phyloP scores from a whole-genome alignment of 371 early-diverging fungal species.

The Mucor plumbeus region DNA sequence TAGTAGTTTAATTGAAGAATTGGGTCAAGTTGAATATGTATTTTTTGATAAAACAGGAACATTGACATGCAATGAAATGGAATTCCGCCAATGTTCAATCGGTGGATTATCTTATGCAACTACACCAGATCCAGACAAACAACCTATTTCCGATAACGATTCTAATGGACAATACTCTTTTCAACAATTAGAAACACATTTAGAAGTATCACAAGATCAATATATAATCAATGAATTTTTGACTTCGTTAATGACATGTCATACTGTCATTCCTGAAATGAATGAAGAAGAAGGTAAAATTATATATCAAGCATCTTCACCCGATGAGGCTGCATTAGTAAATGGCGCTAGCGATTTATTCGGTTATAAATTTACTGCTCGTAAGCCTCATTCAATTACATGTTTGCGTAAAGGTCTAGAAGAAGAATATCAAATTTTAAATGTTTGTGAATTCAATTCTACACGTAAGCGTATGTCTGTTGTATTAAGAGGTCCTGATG shows the following conservation, averaged over 20 bases:
- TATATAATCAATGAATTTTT: constrained; percentile 72
- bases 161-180: constrained; percentile 63
- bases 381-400: constrained; percentile 85
- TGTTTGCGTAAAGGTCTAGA: constrained; percentile 68
- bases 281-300: constrained; percentile 54
- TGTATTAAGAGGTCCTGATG: constrained; percentile 85
- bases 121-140: constrained; percentile 66
- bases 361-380: constrained; percentile 76
- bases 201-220: constrained; percentile 54
- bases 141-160: constrained; percentile 34
- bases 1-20: constrained; percentile 91
- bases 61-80: constrained; percentile 96
- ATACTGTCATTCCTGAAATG: constrained; percentile 95
- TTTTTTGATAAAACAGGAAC: constrained; percentile 96
- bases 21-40: constrained; percentile 88
- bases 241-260: constrained; percentile 89
- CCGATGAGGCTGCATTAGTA: constrained; percentile 91
- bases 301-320: constrained; percentile 88
- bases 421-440: constrained; percentile 83
- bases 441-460: constrained; percentile 96
- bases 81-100: constrained; percentile 86
- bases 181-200: constrained; percentile 62
- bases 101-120: constrained; percentile 77
- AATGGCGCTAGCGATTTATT: constrained; percentile 73
- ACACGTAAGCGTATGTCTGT: constrained; percentile 97